These are phyloP conservation scores for Backusella parvicylindrica DNA, from an alignment of 192 early-diverging fungal species.

Conservation along the genomic window DNA sequence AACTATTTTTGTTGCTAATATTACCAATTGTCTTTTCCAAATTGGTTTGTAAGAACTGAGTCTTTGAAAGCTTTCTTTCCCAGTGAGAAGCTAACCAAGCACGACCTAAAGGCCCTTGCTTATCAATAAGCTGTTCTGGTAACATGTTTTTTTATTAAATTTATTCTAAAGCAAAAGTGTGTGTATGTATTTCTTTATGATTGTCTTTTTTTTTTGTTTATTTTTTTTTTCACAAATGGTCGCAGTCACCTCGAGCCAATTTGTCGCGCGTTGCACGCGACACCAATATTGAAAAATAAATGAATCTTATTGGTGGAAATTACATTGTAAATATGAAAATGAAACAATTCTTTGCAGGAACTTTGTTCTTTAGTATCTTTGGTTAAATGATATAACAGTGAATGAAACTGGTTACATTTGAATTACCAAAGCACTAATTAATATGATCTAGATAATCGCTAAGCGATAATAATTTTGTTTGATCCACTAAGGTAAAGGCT, in stretches of 20 bases:
- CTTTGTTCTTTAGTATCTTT: no score
- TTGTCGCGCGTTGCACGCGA: background rate
- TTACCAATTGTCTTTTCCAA: constrained; percentile 80
- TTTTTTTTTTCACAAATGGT: background rate
- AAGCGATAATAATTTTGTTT: no score
- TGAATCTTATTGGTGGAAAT: background rate
- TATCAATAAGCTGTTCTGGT: constrained; percentile 74
- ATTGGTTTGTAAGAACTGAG: constrained; percentile 93
- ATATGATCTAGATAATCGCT: no score
- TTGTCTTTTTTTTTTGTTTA: background rate
- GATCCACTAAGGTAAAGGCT: no score
- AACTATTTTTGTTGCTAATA: background rate
- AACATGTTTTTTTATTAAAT: constrained; percentile 17
- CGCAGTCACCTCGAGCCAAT: background rate
- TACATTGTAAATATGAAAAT: background rate
- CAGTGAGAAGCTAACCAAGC: constrained; percentile 98
- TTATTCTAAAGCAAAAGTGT: background rate
- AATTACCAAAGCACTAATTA: no score
- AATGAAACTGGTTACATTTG: no score
- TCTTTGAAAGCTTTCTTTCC: constrained; percentile 95
- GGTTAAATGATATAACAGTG: no score
- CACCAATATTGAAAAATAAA: background rate
- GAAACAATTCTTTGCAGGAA: background rate
- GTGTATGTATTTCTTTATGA: background rate
- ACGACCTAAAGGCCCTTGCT: constrained; percentile 88